Evolutionary conservation across 495 filamentous ascomycete species (phyloP).

Genomic region (Xylaria nigripes): DNA sequence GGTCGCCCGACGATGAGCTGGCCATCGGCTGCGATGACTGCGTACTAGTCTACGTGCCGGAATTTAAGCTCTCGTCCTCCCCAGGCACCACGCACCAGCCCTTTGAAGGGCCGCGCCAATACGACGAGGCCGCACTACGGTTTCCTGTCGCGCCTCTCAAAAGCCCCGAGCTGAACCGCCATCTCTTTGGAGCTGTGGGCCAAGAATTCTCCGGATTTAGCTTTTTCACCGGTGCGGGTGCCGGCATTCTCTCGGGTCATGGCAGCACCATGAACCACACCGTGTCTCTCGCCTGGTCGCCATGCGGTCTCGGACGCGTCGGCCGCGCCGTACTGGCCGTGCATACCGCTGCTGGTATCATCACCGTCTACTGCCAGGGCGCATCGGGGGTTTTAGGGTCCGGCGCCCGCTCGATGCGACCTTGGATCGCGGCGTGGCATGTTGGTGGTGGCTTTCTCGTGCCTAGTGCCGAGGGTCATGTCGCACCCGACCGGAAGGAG

Average conservation of each 20-base stretch:
- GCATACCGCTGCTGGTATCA: constrained; percentile 30
- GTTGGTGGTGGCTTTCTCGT: constrained; percentile 40
- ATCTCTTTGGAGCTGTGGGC: constrained; percentile 12
- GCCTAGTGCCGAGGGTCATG: constrained; percentile 20
- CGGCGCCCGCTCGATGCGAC: constrained; percentile 13
- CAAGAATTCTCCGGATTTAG: constrained; percentile 19
- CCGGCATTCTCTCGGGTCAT: constrained; percentile 33
- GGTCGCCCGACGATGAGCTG: constrained; percentile 43
- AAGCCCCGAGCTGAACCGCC: constrained; percentile 18
- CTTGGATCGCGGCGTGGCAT: constrained; percentile 32
- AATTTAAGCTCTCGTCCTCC: constrained; percentile 20
- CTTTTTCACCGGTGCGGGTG: constrained; percentile 32
- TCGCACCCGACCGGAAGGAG: constrained; percentile 28
- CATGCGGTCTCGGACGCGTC: constrained; percentile 37
- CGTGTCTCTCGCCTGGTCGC: constrained; percentile 38
- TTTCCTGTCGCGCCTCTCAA: constrained; percentile 23
- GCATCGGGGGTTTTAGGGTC: constrained; percentile 16
- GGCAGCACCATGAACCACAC: constrained; percentile 43
- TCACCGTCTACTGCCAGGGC: constrained; percentile 39
- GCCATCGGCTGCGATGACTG: constrained; percentile 42
- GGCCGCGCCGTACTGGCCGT: constrained; percentile 36
- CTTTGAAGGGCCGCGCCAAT: constrained; percentile 13
- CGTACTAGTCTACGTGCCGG: constrained; percentile 39
- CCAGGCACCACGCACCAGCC: background rate
- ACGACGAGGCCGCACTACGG: constrained; percentile 20